Evolutionary conservation across 306 rosid genomes (phyloP), one percentile per base, ranked within the genome.

Genomic region (Prunus mongolica): DNA sequence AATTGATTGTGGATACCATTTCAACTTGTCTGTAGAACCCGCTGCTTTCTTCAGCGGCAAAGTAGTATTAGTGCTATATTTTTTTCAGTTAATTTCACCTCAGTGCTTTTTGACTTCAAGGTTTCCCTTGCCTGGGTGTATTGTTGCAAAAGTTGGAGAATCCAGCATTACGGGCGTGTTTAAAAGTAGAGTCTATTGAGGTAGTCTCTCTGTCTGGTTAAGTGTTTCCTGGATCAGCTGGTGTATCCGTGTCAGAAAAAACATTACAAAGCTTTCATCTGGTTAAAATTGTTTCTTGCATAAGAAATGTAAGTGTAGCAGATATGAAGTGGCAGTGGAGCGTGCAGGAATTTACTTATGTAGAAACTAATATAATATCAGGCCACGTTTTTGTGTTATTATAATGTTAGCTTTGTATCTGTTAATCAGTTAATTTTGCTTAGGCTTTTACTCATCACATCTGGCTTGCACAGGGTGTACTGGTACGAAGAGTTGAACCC

Each of bases 101-200:
- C 24, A 44, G 45, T 7, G 58, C 27, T 14, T 13, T 75, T 80
- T 81, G 46, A 69, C 66, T 84, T 70, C 27, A 82, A 95, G 98
- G 98, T 81, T 95, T 95, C 77, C 98, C 99, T 80, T 90, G 88
- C 87, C 97, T 95, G 67, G 99, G 99, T 2, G 90, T 95, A 34
- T 88, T 95, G 82, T 82, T 95, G 88, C 99, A 95, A 74, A 95
- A 95, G 93, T 82, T 95, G 83, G 99, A 92, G 88, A 95, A 95
- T 88, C 99, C 99, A 71, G 96, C 88, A 13, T 73, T 95, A 69
- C 91, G 96, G 67, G 96, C 92, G 20, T 86, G 91, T 84, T 80
- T 95, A 81, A 89, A 87, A 88, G 91, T 92, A 81, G 81, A 86
- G 65, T 87, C 97, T 78, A 88, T 88, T 82, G 99, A 92, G 97